Evolutionary conservation across 2,329 filamentous ascomycete genomes (phyloP).

Genomic region (Emmonsiellopsis sp.): DNA sequence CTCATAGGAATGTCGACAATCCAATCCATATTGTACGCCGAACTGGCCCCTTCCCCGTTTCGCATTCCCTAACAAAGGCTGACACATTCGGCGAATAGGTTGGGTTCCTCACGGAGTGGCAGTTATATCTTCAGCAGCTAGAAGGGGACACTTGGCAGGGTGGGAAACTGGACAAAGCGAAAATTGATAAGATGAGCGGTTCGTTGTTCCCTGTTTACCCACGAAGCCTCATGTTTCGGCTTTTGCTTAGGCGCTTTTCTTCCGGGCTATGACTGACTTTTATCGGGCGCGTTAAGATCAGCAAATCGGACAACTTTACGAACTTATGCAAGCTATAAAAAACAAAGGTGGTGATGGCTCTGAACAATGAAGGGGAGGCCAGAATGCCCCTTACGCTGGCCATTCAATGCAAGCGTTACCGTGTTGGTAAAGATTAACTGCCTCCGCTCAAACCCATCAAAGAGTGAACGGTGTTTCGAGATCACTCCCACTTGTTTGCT

Average conservation of each 20-base stretch:
- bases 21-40: slow-evolving; percentile 75
- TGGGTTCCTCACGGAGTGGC: slow-evolving; percentile 94
- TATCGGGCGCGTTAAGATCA: slow-evolving; percentile 52
- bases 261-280: slow-evolving; percentile 2
- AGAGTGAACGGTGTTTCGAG: slow-evolving; percentile 1
- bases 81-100: slow-evolving; percentile 47
- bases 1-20: slow-evolving; percentile 76
- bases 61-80: neutral
- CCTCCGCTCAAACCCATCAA: neutral
- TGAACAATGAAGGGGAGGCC: neutral
- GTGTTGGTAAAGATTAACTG: neutral
- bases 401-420: neutral
- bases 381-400: neutral
- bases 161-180: slow-evolving; percentile 70
- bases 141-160: slow-evolving; percentile 81
- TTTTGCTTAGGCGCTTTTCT: neutral
- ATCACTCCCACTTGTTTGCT: neutral
- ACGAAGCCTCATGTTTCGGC: neutral
- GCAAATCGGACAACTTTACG: slow-evolving; percentile 86
- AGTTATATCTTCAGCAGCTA: slow-evolving; percentile 83
- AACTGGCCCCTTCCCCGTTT: neutral
- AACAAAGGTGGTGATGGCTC: slow-evolving; percentile 33
- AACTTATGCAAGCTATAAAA: slow-evolving; percentile 77
- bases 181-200: slow-evolving; percentile 94
- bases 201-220: slow-evolving; percentile 25